phyloP scores from a whole-genome alignment of 331 rosid genomes.

The Rosa hybrid region DNA sequence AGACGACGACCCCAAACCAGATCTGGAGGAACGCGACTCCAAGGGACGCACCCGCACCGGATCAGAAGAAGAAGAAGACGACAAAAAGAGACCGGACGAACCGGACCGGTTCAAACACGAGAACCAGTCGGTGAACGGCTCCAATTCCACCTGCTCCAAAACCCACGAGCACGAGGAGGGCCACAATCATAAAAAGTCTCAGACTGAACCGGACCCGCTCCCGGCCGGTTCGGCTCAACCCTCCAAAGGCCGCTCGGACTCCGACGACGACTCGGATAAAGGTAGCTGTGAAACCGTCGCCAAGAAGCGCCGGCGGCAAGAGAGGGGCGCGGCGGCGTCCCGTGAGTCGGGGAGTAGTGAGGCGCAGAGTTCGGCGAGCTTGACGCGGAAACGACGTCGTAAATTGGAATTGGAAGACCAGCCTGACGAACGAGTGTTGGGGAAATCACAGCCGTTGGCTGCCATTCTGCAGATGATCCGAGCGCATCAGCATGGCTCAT shows the following conservation, averaged over 20 bases:
- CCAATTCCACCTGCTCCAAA: slow-evolving; percentile 77
- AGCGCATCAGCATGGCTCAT: slow-evolving; percentile 51
- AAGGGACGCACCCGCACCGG: slow-evolving; percentile 8
- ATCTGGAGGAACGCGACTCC: slow-evolving; percentile 54
- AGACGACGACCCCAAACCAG: slow-evolving; percentile 54
- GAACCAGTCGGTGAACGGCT: slow-evolving; percentile 76
- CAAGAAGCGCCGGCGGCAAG: slow-evolving; percentile 21
- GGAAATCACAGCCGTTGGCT: slow-evolving; percentile 60
- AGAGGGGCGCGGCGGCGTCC: slow-evolving; percentile 16
- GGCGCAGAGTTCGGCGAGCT: slow-evolving; percentile 80
- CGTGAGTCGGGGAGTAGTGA: slow-evolving; percentile 64
- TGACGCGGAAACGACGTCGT: slow-evolving; percentile 44
- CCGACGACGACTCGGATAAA: slow-evolving; percentile 43
- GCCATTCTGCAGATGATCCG: slow-evolving; percentile 51
- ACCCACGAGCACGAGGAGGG: slow-evolving; percentile 22
- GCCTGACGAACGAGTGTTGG: slow-evolving; percentile 25
- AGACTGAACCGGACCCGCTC: slow-evolving; percentile 12
- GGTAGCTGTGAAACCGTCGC: slow-evolving; percentile 63
- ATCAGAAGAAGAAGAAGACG: slow-evolving; percentile 35
- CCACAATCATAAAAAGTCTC: not conserved
- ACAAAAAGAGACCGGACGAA: slow-evolving; percentile 34
- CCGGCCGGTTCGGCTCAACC: slow-evolving; percentile 20
- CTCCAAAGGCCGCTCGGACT: slow-evolving; percentile 24
- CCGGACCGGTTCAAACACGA: slow-evolving; percentile 51
- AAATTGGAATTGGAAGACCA: slow-evolving; percentile 42